Percentiles rank a stretch among this genome's conserved stretches.
phyloP scores from a whole-genome alignment of 768 basidiomycete species.

The Naganishia vishniacii region DNA sequence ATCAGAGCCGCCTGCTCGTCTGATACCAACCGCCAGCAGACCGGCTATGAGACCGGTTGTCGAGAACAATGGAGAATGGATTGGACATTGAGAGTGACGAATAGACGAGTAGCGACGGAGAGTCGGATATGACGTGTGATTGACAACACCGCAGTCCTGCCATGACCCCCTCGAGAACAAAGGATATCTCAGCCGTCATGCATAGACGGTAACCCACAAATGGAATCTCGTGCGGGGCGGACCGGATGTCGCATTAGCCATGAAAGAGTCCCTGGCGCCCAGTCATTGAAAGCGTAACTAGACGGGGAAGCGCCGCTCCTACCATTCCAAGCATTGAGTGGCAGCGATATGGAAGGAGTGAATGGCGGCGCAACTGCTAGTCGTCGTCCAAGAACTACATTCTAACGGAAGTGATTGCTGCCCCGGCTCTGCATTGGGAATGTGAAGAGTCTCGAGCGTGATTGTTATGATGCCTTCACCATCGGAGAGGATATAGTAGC shows the following conservation, averaged over 20 bases:
- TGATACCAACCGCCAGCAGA: too few species aligned
- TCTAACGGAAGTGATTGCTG: neutral
- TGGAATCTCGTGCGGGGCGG: neutral
- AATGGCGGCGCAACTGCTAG: neutral
- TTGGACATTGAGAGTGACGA: too few species aligned
- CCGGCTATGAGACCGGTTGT: too few species aligned
- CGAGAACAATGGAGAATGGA: too few species aligned
- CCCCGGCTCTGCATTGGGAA: neutral
- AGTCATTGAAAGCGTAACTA: too few species aligned
- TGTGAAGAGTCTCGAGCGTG: constrained; percentile 4
- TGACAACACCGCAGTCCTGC: too few species aligned
- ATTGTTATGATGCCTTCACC: constrained; percentile 10
- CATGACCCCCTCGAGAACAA: neutral
- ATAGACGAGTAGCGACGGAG: too few species aligned
- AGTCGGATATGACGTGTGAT: too few species aligned
- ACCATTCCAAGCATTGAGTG: too few species aligned
- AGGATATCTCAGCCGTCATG: neutral
- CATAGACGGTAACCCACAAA: constrained; percentile 1
- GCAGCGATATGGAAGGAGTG: neutral
- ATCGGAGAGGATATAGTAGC: constrained; percentile 1
- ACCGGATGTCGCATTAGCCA: constrained; percentile 8
- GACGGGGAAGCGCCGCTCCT: too few species aligned
- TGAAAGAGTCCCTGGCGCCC: neutral
- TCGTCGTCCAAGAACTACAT: neutral
- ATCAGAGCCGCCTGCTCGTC: too few species aligned